Percentiles rank a stretch among this genome's conserved stretches.
Evolutionary conservation across 345 rosid genomes (phyloP).

Genomic region (Geranium brycei): DNA sequence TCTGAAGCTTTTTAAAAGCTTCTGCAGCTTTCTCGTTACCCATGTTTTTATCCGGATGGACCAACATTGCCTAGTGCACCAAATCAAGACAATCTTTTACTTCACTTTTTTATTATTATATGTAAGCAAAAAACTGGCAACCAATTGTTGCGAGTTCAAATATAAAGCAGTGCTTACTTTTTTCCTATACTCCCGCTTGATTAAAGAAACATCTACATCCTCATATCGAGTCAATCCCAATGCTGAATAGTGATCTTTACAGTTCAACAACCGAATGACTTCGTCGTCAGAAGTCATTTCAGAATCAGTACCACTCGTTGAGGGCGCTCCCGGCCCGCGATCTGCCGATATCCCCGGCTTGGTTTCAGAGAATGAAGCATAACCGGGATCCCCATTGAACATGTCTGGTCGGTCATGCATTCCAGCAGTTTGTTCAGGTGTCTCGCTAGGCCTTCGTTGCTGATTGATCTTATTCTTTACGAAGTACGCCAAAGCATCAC

Average conservation of each 20-base stretch:
- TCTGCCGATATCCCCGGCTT: slow-evolving; percentile 47
- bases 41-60: slow-evolving; percentile 98
- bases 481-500: slow-evolving; percentile 68
- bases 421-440: slow-evolving; percentile 34
- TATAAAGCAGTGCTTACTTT: slow-evolving; percentile 36
- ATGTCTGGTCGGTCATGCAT: slow-evolving; percentile 29
- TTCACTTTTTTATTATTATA: background rate
- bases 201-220: slow-evolving; percentile 49
- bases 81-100: slow-evolving; percentile 7
- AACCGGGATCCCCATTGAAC: slow-evolving; percentile 31
- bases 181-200: slow-evolving; percentile 88
- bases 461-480: slow-evolving; percentile 50
- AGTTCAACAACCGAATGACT: slow-evolving; percentile 66
- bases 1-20: slow-evolving; percentile 97
- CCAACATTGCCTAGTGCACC: slow-evolving; percentile 71
- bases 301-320: slow-evolving; percentile 74
- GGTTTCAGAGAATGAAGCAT: slow-evolving; percentile 47
- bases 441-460: slow-evolving; percentile 23
- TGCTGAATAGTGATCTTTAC: slow-evolving; percentile 72
- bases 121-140: background rate
- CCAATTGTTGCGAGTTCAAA: background rate
- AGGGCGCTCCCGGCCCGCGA: slow-evolving; percentile 61
- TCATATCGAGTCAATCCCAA: slow-evolving; percentile 58
- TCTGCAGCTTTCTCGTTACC: slow-evolving; percentile 98
- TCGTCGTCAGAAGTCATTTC: slow-evolving; percentile 89